Conservation (phyloP, 768 basidiomycete species). For the Lenzites betulinus region DNA sequence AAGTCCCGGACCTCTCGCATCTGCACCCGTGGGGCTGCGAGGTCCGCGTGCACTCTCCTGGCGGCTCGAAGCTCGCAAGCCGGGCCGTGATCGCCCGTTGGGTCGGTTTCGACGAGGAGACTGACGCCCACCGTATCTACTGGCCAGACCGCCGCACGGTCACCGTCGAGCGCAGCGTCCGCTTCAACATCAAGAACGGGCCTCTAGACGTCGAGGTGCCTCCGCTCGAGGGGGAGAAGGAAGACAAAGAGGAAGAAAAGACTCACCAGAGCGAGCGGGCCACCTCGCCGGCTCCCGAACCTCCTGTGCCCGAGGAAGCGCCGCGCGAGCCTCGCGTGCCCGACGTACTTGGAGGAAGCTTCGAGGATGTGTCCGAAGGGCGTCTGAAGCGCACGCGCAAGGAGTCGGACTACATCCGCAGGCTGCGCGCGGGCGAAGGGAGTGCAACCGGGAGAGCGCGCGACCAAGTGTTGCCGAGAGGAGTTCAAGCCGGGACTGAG, state of each 20-base stretch:
- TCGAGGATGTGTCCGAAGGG: background rate
- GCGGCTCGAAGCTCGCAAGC: conserved; percentile 9
- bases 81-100: conserved; percentile 8
- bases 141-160: conserved; percentile 33
- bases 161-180: conserved; percentile 32
- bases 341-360: background rate
- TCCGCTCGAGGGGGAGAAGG: conserved; percentile 18
- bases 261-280: background rate
- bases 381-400: conserved; percentile 3
- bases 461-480: background rate
- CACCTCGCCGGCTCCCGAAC: background rate
- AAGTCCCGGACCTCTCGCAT: conserved; percentile 19
- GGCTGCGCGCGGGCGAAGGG: conserved; percentile 5
- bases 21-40: conserved; percentile 18
- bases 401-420: conserved; percentile 2
- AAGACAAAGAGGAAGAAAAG: background rate
- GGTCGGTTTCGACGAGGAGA: conserved; percentile 20
- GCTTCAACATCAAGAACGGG: background rate
- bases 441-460: background rate
- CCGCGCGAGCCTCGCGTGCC: background rate
- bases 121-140: conserved; percentile 37
- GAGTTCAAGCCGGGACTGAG: background rate
- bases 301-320: background rate
- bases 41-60: conserved; percentile 9
- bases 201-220: conserved; percentile 6